Evolutionary conservation across 257 asterid species (phyloP), one percentile per base, ranked within the genome.

Genomic region (Solanum bulbocastanum): DNA sequence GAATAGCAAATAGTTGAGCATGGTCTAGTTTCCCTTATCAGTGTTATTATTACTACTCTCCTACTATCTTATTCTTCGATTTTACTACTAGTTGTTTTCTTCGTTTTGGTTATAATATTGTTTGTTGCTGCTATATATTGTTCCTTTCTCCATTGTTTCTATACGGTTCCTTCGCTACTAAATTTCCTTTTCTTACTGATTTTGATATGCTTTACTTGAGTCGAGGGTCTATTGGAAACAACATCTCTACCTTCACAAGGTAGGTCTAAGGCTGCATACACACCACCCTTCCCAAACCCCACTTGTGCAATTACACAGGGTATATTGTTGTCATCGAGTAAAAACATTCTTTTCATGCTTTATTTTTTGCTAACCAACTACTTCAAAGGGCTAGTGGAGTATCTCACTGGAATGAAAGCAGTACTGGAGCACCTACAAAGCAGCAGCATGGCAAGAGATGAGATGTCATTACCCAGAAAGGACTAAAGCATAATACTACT

Each of bases 351-450:
- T 79, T 46, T 16, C 25, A 8, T 79, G 5, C 84, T 25, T 27
- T 79, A 27, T 27, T 78, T 36, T 79, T 25, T 78, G 66, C 25
- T 84, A 27, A 39, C 16, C 7, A 15, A 23, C 40, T 60, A 39
- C 35, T 62, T 36, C 20, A 89, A 73, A 93, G 96, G 92, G 20
- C 91, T 95, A 25, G 97, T 94, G 37, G 94, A 93, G 83, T 86
- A 88, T 85, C 93, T 94, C n/a, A 96, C 98, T 2, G 97, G 95
- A 35, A 76, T 89, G 66, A 92, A 86, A 87, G 66, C 36, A 82
- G 91, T 92, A 62, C 46, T 92, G 85, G 89, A 92, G 83, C 88
- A 88, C 66, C 89, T 93, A 84, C 82, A 65, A 83, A 75, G 86
- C 40, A 76, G 79, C 87, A 83, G 87, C 40, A 49, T 16, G 40